Evolutionary conservation across 495 filamentous ascomycete species (phyloP).

Genomic region (Penicillium longicatenatum): DNA sequence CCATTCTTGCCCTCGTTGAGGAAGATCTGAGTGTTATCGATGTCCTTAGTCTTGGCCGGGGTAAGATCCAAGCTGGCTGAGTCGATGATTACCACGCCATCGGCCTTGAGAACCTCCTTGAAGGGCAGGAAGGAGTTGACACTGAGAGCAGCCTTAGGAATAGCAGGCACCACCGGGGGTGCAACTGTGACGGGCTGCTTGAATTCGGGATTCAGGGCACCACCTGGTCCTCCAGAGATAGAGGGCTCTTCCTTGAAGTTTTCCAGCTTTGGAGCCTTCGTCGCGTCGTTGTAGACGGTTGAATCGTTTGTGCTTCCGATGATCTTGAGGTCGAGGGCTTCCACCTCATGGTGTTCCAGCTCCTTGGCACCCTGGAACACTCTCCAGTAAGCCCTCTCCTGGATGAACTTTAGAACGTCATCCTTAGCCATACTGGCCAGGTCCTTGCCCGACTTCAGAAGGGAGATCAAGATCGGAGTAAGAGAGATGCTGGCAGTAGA

Average conservation of each 20-base stretch:
- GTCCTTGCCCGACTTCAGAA: constrained; percentile 9
- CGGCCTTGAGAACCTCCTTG: constrained; percentile 2
- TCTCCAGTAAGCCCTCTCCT: constrained; percentile 14
- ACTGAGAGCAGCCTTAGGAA: constrained; percentile 7
- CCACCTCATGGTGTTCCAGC: background rate
- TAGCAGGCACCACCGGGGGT: background rate
- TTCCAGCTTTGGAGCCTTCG: constrained; percentile 7
- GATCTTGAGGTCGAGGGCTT: constrained; percentile 13
- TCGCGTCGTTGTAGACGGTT: constrained; percentile 8
- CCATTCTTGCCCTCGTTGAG: constrained; percentile 1
- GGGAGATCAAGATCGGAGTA: constrained; percentile 11
- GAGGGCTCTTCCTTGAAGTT: constrained; percentile 14
- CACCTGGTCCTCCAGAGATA: constrained; percentile 10
- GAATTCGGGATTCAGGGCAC: constrained; percentile 8
- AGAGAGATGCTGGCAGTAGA: constrained; percentile 11
- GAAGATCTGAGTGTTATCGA: constrained; percentile 12
- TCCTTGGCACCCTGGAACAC: constrained; percentile 1
- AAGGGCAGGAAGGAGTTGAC: constrained; percentile 1
- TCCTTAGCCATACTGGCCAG: constrained; percentile 3
- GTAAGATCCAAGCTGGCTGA: constrained; percentile 3
- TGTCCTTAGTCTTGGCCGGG: background rate
- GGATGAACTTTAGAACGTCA: constrained; percentile 15
- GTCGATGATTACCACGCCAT: constrained; percentile 11
- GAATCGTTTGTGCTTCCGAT: constrained; percentile 13
- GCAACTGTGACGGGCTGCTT: constrained; percentile 4